These are phyloP conservation scores for Sphaerulina populicola DNA, from an alignment of 2,329 filamentous ascomycete genomes.

Conservation along the genomic window DNA sequence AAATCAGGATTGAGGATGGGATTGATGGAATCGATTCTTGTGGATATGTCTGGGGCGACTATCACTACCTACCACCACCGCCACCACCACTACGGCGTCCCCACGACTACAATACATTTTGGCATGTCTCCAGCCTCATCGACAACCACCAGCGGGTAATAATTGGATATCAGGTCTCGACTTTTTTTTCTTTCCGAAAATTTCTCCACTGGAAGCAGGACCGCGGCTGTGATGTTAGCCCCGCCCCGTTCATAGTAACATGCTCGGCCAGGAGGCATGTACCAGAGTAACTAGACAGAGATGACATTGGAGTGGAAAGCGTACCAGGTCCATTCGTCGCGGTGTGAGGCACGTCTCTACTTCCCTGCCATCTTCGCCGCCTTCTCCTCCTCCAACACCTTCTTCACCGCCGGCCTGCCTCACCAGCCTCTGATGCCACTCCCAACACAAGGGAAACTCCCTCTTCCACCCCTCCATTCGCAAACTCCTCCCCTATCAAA, in stretches of 20 bases:
- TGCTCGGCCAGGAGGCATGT: too few species aligned
- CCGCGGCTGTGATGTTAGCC: conserved; percentile 29
- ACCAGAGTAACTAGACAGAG: too few species aligned
- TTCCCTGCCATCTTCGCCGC: conserved; percentile 13
- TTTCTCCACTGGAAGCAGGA: conserved; percentile 27
- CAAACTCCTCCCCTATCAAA: conserved; percentile 25
- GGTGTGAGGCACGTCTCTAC: neutral
- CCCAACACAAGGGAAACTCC: conserved; percentile 23
- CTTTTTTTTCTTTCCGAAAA: conserved; percentile 25
- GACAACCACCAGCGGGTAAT: conserved; percentile 20
- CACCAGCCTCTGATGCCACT: conserved; percentile 27
- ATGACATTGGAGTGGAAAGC: too few species aligned
- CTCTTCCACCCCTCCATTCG: conserved; percentile 20
- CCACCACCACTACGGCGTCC: conserved; percentile 33
- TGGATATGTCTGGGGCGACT: too few species aligned
- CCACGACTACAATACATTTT: too few species aligned
- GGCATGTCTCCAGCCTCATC: conserved; percentile 27
- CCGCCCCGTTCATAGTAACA: conserved; percentile 43
- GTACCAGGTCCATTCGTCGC: too few species aligned
- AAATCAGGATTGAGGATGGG: neutral
- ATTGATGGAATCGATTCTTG: conserved; percentile 20
- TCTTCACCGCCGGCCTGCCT: conserved; percentile 26
- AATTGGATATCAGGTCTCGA: conserved; percentile 11
- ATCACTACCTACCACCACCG: conserved; percentile 23
- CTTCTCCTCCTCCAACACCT: conserved; percentile 24